These are phyloP conservation scores for Rhododendron ferrugineum DNA, from an alignment of 148 eudicot species.

Conservation along the genomic window DNA sequence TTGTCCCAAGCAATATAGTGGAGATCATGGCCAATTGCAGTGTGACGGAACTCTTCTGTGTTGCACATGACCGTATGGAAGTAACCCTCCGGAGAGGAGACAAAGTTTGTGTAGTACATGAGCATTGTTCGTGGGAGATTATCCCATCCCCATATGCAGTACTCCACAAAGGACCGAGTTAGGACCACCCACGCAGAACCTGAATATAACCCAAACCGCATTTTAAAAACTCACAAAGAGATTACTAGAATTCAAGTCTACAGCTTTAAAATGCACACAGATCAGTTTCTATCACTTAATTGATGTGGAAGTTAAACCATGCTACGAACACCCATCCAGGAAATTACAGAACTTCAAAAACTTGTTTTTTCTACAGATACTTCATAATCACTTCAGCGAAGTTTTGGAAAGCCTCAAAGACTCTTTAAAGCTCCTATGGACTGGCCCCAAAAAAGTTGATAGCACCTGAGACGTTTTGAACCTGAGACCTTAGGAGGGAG, in stretches of 20 bases:
- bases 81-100: constrained; percentile 96
- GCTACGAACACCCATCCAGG: neutral
- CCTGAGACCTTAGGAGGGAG: neutral
- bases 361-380: neutral
- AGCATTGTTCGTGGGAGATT: constrained; percentile 85
- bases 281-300: neutral
- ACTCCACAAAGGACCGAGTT: constrained; percentile 83
- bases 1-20: constrained; percentile 97
- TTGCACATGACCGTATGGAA: constrained; percentile 93
- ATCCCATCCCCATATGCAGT: constrained; percentile 98
- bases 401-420: neutral
- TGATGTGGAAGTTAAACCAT: neutral
- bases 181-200: constrained; percentile 98
- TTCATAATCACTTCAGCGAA: neutral
- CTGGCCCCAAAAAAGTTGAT: neutral
- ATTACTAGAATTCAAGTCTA: neutral
- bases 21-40: constrained; percentile 83
- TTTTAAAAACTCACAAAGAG: neutral
- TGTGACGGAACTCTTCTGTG: constrained; percentile 53
- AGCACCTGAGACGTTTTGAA: neutral
- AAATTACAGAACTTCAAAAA: neutral
- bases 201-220: constrained; percentile 20
- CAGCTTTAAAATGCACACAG: neutral
- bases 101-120: constrained; percentile 82
- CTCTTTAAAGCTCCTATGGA: neutral